Percentiles rank a stretch among this genome's conserved stretches.
These are phyloP conservation scores for Vitis rupestris DNA, from an alignment of 164 flowering plant species.

Conservation along the genomic window DNA sequence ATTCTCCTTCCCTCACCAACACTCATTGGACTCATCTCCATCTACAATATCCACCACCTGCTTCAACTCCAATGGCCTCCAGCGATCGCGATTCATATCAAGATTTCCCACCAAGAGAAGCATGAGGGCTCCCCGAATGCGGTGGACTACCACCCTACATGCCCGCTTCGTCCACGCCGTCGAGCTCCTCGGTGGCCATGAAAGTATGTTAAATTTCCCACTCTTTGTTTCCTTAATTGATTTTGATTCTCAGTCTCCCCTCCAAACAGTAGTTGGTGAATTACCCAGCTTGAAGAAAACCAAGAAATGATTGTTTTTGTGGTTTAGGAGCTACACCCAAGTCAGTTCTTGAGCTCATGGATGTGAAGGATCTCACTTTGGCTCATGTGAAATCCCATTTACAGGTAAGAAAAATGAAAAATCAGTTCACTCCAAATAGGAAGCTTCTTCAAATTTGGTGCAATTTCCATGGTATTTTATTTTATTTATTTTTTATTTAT, in stretches of 20 bases:
- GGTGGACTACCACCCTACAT: conserved; percentile 96
- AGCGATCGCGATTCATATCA: conserved; percentile 69
- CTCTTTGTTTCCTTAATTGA: background rate
- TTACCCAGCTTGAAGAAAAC: background rate
- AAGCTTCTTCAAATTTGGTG: background rate
- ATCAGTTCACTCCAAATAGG: conserved; percentile 7
- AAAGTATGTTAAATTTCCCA: conserved; percentile 53
- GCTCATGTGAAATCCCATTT: conserved; percentile 98
- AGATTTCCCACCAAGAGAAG: conserved; percentile 76
- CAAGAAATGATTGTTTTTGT: background rate
- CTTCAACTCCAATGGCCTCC: conserved; percentile 19
- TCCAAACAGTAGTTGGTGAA: background rate
- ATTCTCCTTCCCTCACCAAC: conserved; percentile 37
- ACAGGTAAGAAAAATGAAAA: conserved; percentile 53
- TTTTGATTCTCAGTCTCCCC: too few relatives aligned
- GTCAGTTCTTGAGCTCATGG: conserved; percentile 99
- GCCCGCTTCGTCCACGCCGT: conserved; percentile 97
- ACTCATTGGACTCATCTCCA: conserved; percentile 26
- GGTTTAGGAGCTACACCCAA: conserved; percentile 90
- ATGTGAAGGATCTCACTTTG: conserved; percentile 97
- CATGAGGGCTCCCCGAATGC: conserved; percentile 94
- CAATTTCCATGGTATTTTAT: background rate
- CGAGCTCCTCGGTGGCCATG: conserved; percentile 97
- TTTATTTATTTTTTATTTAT: conserved; percentile 1
- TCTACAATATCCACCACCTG: conserved; percentile 15